phyloP scores from a whole-genome alignment of 140 eudicot species.

The Cichorium intybus region DNA sequence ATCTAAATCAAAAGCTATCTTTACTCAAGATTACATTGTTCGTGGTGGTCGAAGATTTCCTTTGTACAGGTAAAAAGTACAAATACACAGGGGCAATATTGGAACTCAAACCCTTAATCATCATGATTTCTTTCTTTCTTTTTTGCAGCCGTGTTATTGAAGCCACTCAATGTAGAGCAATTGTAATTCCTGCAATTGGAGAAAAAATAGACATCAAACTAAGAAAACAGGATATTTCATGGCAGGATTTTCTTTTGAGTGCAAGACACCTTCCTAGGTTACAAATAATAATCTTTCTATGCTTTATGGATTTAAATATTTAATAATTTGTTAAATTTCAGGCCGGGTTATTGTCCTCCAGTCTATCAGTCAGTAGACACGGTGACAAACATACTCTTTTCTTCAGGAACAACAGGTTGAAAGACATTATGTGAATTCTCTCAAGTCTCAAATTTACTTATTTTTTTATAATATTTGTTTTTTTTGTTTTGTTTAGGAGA shows the following conservation, averaged over 20 bases:
- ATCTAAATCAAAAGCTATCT: constrained; percentile 71
- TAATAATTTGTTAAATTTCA: constrained; percentile 19
- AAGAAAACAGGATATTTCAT: constrained; percentile 68
- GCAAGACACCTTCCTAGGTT: constrained; percentile 59
- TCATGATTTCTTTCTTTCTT: background rate
- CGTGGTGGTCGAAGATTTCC: constrained; percentile 87
- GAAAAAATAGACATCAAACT: constrained; percentile 44
- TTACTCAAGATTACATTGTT: constrained; percentile 86
- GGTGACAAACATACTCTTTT: constrained; percentile 72
- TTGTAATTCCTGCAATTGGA: constrained; percentile 79
- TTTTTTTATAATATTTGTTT: background rate
- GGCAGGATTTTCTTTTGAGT: constrained; percentile 65
- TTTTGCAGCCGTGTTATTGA: constrained; percentile 71
- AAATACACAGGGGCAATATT: too few relatives aligned
- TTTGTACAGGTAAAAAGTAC: constrained; percentile 71
- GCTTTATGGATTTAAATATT: constrained; percentile 3
- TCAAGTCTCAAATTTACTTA: background rate
- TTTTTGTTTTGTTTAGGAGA: constrained; percentile 50
- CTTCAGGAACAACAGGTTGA: constrained; percentile 95
- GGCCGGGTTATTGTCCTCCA: constrained; percentile 54
- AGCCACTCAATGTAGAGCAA: constrained; percentile 58
- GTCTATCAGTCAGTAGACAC: constrained; percentile 65
- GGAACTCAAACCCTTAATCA: too few relatives aligned
- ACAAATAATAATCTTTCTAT: too few relatives aligned
- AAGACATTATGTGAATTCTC: constrained; percentile 1